phyloP scores from a whole-genome alignment of 169 alveolate genomes.

The Plasmodium billcollinsi region DNA sequence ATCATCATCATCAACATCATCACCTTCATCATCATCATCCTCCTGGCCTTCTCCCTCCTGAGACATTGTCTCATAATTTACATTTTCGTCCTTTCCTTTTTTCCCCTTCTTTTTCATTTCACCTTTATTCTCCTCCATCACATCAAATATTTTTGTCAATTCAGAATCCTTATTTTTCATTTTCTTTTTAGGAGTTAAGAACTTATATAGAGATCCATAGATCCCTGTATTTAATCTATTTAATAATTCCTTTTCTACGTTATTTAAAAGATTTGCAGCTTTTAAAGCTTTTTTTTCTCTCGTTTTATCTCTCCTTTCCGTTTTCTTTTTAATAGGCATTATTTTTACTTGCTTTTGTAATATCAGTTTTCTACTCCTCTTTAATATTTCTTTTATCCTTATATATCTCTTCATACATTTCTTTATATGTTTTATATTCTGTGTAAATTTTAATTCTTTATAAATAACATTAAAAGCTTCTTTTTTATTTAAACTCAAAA shows the following conservation, averaged over 20 bases:
- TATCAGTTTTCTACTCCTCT: conserved; percentile 93
- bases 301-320: conserved; percentile 97
- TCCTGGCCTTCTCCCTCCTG: background rate
- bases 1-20: conserved; percentile 11
- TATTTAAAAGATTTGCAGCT: conserved; percentile 98
- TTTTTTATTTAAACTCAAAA: conserved; percentile 91
- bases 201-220: conserved; percentile 54
- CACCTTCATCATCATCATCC: conserved; percentile 10
- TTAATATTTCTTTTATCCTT: conserved; percentile 95
- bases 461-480: conserved; percentile 95
- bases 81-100: background rate
- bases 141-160: conserved; percentile 23
- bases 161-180: conserved; percentile 68
- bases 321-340: conserved; percentile 97
- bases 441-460: conserved; percentile 93
- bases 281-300: conserved; percentile 96
- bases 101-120: background rate
- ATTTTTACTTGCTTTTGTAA: conserved; percentile 75
- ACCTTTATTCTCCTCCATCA: conserved; percentile 6
- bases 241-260: conserved; percentile 96
- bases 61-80: background rate
- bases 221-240: conserved; percentile 93
- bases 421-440: conserved; percentile 95
- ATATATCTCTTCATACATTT: conserved; percentile 98
- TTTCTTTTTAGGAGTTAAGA: conserved; percentile 58